Evolutionary conservation across 768 basidiomycete genomes (phyloP).

Genomic region (Scleroderma bovista): DNA sequence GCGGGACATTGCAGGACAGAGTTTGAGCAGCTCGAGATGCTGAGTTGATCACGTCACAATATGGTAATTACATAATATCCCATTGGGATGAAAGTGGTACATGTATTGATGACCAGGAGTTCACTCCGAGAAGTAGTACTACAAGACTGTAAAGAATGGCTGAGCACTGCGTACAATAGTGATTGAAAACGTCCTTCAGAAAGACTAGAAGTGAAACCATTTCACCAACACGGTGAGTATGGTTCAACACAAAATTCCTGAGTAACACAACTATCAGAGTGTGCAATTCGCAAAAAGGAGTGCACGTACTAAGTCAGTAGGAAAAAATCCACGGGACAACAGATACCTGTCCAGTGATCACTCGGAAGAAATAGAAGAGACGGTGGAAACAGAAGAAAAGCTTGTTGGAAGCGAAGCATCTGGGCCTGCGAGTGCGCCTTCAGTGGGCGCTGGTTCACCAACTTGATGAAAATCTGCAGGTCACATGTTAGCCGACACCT

Average conservation of each 20-base stretch:
- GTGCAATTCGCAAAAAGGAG: not conserved
- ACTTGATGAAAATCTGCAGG: constrained; percentile 78
- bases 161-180: constrained; percentile 4
- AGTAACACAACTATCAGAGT: not conserved
- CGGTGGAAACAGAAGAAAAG: no score
- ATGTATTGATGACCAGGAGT: constrained; percentile 5
- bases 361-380: constrained; percentile 2
- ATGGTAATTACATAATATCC: constrained; percentile 1
- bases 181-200: not conserved
- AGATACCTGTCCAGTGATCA: not conserved
- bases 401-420: constrained; percentile 6
- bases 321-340: not conserved
- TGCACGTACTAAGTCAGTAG: not conserved
- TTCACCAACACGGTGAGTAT: not conserved
- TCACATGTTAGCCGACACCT: not conserved
- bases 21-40: not conserved
- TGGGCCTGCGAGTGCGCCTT: constrained; percentile 65
- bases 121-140: constrained; percentile 3
- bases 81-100: constrained; percentile 9
- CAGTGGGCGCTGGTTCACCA: constrained; percentile 40
- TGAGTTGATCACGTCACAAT: no score
- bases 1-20: constrained; percentile 28
- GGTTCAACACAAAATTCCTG: not conserved
- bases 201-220: constrained; percentile 1
- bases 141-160: constrained; percentile 8